Percentiles rank a stretch among this genome's conserved stretches.
Conservation (phyloP, 148 eudicot genomes). For the Linanthus parryae region DNA sequence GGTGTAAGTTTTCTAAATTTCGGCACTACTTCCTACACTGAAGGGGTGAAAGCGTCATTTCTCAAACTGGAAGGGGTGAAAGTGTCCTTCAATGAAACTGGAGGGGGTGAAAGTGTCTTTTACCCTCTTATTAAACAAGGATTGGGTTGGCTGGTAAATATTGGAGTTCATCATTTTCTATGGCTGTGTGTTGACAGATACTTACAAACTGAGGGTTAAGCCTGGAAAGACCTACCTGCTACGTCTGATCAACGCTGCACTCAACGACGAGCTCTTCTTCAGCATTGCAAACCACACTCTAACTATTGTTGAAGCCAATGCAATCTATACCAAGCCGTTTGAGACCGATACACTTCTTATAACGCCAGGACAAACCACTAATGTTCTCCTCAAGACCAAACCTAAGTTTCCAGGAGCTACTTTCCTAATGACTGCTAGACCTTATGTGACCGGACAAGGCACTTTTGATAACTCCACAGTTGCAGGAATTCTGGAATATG, state of each 20-base stretch:
- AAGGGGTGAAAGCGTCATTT: too few relatives aligned
- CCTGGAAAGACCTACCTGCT: conserved; percentile 43
- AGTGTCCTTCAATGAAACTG: too few relatives aligned
- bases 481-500: conserved; percentile 37
- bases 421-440: conserved; percentile 41
- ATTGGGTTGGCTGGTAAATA: too few relatives aligned
- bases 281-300: conserved; percentile 52
- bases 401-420: conserved; percentile 19
- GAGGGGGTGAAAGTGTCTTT: too few relatives aligned
- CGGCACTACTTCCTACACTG: too few relatives aligned
- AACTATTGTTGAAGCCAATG: conserved; percentile 41
- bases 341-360: conserved; percentile 34
- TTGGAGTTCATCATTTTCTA: not conserved
- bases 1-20: too few relatives aligned
- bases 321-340: conserved; percentile 42
- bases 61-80: too few relatives aligned
- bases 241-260: conserved; percentile 47
- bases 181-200: conserved; percentile 18
- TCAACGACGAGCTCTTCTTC: conserved; percentile 51
- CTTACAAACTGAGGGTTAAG: conserved; percentile 42
- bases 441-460: conserved; percentile 38
- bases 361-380: conserved; percentile 51
- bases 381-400: conserved; percentile 37
- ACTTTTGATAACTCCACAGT: conserved; percentile 55
- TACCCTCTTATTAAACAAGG: too few relatives aligned